Evolutionary conservation across 257 asterid genomes (phyloP).

Genomic region (Solanum gracilifrons): DNA sequence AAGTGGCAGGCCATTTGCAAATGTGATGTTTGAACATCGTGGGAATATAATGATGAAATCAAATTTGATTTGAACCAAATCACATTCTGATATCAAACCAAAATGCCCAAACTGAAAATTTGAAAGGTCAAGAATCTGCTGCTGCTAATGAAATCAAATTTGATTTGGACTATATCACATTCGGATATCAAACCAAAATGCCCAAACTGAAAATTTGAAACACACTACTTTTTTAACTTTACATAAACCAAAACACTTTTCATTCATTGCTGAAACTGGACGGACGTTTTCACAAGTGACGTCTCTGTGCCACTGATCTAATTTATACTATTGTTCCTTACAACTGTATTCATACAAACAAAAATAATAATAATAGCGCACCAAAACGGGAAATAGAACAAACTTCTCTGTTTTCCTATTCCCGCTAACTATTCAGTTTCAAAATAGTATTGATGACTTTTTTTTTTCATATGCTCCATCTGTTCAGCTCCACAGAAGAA

Average conservation of each 20-base stretch:
- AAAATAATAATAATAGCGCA: background rate
- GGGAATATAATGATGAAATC: background rate
- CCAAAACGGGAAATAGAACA: background rate
- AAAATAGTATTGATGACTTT: background rate
- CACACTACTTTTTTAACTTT: background rate
- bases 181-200: background rate
- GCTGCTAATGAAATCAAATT: background rate
- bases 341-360: background rate
- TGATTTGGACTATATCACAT: no score
- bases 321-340: background rate
- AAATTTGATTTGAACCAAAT: no score
- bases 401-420: background rate
- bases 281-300: background rate
- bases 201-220: background rate
- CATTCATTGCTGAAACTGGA: background rate
- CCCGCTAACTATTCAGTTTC: background rate
- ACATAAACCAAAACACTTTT: background rate
- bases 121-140: no score
- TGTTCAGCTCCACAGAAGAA: background rate
- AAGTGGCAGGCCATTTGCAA: background rate
- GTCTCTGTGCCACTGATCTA: background rate
- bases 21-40: background rate
- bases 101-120: background rate
- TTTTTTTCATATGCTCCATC: slow-evolving; percentile 25
- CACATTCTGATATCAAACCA: background rate